phyloP scores from a whole-genome alignment of 257 asterid species.

The Solanum pennellii region DNA sequence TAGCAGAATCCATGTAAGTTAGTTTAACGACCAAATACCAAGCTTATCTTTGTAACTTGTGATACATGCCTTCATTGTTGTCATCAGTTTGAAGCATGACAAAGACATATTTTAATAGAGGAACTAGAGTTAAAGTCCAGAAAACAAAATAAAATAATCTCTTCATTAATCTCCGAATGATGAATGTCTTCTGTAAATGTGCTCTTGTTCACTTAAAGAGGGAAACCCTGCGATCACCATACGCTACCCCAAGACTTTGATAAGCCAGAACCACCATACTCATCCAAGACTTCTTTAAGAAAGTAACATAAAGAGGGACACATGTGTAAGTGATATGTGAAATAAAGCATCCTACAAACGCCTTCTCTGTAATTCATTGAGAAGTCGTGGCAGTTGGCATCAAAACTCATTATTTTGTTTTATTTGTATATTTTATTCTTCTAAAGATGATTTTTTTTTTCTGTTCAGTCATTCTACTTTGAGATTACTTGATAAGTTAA shows the following conservation, averaged over 20 bases:
- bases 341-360: background rate
- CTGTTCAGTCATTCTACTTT: no score
- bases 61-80: no score
- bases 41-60: no score
- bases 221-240: slow-evolving; percentile 27
- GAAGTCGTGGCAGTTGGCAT: no score
- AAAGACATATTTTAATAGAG: slow-evolving; percentile 18
- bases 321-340: background rate
- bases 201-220: slow-evolving; percentile 82
- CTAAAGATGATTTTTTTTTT: background rate
- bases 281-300: slow-evolving; percentile 55
- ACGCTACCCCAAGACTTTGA: slow-evolving; percentile 25
- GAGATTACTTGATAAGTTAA: no score
- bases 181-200: slow-evolving; percentile 93
- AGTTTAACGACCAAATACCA: no score
- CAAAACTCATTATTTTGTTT: no score
- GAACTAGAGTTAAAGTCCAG: slow-evolving; percentile 87
- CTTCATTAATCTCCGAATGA: slow-evolving; percentile 82
- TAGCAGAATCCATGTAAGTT: no score
- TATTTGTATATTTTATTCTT: background rate
- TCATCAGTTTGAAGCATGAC: no score
- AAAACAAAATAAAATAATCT: slow-evolving; percentile 81
- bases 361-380: no score
- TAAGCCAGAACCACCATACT: slow-evolving; percentile 78
- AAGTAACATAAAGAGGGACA: background rate